Evolutionary conservation across 1,284 basidiomycete species (phyloP).

Genomic region (Lignosus rhinocerotis): DNA sequence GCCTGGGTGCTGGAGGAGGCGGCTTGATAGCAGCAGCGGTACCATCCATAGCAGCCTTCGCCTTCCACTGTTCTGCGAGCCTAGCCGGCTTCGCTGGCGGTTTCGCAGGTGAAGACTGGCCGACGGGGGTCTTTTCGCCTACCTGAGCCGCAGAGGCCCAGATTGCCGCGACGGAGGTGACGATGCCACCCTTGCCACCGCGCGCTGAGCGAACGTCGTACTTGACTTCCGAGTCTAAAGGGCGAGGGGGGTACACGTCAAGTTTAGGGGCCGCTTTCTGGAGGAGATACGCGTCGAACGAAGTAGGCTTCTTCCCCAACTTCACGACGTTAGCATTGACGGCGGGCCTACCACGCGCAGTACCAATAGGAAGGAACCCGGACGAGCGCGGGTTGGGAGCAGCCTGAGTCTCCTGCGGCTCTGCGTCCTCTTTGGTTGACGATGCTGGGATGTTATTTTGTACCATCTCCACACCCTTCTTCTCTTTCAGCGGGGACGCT

Average conservation of each 20-base stretch:
- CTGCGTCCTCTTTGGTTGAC: background rate
- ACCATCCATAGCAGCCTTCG: background rate
- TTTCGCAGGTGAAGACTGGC: background rate
- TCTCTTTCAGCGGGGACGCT: background rate
- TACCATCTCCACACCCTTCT: background rate
- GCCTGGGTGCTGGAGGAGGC: constrained; percentile 1
- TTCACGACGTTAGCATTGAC: constrained; percentile 1
- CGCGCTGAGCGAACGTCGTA: constrained; percentile 78
- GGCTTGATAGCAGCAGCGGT: background rate
- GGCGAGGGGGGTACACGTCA: constrained; percentile 37
- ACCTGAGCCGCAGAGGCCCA: constrained; percentile 52
- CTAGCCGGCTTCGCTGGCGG: constrained; percentile 4
- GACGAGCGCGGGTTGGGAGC: constrained; percentile 70
- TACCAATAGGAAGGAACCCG: constrained; percentile 67
- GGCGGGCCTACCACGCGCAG: constrained; percentile 33
- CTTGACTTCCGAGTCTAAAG: constrained; percentile 50
- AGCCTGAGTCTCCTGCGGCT: constrained; percentile 29
- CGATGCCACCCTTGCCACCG: constrained; percentile 75
- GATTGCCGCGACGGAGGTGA: constrained; percentile 70
- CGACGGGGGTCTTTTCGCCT: constrained; percentile 1
- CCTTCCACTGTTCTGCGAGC: constrained; percentile 15
- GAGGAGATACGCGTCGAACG: constrained; percentile 14
- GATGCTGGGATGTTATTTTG: background rate
- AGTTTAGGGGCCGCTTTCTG: constrained; percentile 20
- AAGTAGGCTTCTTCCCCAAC: constrained; percentile 2